Percentiles rank a stretch among this genome's conserved stretches.
Conservation (phyloP, 192 early-diverging fungal genomes). For the Dissophora ornata region DNA sequence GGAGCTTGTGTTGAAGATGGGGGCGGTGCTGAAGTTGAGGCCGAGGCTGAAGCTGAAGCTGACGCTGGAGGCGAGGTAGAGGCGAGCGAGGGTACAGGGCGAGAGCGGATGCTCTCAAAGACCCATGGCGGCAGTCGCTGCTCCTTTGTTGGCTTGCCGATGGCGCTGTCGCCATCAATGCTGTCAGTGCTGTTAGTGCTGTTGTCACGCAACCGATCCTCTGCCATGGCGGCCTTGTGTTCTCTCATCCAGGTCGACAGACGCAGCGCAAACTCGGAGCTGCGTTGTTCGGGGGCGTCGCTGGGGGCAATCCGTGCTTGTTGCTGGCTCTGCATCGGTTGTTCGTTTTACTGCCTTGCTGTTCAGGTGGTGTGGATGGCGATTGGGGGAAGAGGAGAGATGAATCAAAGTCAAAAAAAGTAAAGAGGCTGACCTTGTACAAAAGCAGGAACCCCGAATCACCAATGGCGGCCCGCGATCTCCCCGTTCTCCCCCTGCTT, state of each 20-base stretch:
- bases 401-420: not conserved
- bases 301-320: not conserved
- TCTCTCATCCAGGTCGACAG: conserved; percentile 37
- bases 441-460: too few species aligned
- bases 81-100: not conserved
- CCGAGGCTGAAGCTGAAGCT: not conserved
- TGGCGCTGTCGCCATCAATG: not conserved
- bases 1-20: not conserved
- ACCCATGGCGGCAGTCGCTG: conserved; percentile 29
- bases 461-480: too few species aligned
- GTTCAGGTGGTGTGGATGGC: too few species aligned
- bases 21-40: not conserved
- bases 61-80: not conserved
- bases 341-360: not conserved
- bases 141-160: not conserved
- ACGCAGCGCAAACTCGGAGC: conserved; percentile 16
- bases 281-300: not conserved
- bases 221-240: conserved; percentile 17
- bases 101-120: conserved; percentile 6
- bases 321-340: not conserved
- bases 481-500: too few species aligned
- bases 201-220: not conserved
- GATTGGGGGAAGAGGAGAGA: too few species aligned
- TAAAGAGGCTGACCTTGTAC: too few species aligned
- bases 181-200: not conserved